phyloP scores from a whole-genome alignment of 2,329 filamentous ascomycete genomes.

The Cylindrodendrum hubeiense region DNA sequence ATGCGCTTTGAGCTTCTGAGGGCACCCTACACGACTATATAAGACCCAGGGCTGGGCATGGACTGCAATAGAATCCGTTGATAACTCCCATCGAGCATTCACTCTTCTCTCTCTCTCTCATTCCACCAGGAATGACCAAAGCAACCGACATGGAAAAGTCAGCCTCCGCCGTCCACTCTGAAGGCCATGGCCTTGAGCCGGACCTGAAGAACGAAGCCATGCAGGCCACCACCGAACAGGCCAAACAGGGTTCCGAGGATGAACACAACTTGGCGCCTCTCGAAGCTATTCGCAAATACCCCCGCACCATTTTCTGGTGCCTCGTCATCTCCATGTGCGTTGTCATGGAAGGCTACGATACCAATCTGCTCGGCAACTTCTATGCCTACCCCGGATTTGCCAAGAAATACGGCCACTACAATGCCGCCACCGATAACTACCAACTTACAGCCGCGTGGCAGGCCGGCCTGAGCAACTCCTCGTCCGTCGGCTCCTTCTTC shows the following conservation, averaged over 20 bases:
- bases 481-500: slow-evolving; percentile 60
- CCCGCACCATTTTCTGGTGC: slow-evolving; percentile 54
- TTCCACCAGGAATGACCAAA: too few species aligned
- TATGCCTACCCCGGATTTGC: slow-evolving; percentile 49
- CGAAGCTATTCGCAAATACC: slow-evolving; percentile 47
- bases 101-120: neutral
- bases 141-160: neutral
- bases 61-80: neutral
- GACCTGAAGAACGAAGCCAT: slow-evolving; percentile 12
- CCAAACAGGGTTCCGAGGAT: slow-evolving; percentile 15
- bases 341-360: slow-evolving; percentile 59
- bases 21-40: slow-evolving; percentile 8
- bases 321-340: slow-evolving; percentile 52
- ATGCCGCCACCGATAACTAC: slow-evolving; percentile 40
- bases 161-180: neutral
- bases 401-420: slow-evolving; percentile 47
- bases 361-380: slow-evolving; percentile 51
- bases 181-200: slow-evolving; percentile 4
- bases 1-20: neutral
- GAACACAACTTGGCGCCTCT: slow-evolving; percentile 44
- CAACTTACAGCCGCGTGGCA: slow-evolving; percentile 64
- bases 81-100: neutral
- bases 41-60: neutral
- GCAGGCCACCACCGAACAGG: slow-evolving; percentile 12
- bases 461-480: slow-evolving; percentile 58